Conservation (phyloP, 2,329 filamentous ascomycete genomes). For the Claviceps purpurea region DNA sequence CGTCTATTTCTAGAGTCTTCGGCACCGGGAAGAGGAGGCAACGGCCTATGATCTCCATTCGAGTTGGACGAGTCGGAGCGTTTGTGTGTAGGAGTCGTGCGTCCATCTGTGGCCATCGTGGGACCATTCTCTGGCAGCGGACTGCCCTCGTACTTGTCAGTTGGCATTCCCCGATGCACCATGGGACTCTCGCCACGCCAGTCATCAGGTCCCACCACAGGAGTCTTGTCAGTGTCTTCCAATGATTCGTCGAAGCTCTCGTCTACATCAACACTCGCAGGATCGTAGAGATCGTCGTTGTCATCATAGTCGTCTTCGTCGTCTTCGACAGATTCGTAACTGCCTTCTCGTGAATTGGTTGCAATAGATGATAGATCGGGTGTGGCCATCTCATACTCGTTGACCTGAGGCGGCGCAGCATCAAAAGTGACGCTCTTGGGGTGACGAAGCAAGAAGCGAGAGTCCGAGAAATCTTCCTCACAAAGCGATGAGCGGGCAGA, state of each 20-base stretch:
- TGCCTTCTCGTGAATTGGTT: conserved; percentile 81
- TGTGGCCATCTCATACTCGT: conserved; percentile 97
- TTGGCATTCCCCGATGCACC: conserved; percentile 13
- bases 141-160: conserved; percentile 47
- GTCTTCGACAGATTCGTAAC: conserved; percentile 74
- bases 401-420: conserved; percentile 80
- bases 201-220: conserved; percentile 92
- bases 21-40: conserved; percentile 71
- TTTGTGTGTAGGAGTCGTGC: conserved; percentile 32
- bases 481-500: conserved; percentile 49
- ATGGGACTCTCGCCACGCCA: conserved; percentile 65
- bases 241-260: conserved; percentile 94
- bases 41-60: conserved; percentile 67
- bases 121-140: conserved; percentile 46
- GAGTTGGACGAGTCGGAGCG: conserved; percentile 64
- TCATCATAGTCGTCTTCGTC: conserved; percentile 57
- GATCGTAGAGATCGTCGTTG: conserved; percentile 46
- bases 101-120: conserved; percentile 28
- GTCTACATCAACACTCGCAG: conserved; percentile 35
- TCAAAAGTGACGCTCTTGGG: conserved; percentile 97
- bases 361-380: conserved; percentile 89
- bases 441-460: conserved; percentile 63
- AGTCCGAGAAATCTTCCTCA: conserved; percentile 47
- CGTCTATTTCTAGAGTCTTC: conserved; percentile 22
- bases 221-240: conserved; percentile 93